These are phyloP conservation scores for Cyclotella choctawhatcheeana DNA, from an alignment of 108 stramenopile genomes.

Conservation along the genomic window DNA sequence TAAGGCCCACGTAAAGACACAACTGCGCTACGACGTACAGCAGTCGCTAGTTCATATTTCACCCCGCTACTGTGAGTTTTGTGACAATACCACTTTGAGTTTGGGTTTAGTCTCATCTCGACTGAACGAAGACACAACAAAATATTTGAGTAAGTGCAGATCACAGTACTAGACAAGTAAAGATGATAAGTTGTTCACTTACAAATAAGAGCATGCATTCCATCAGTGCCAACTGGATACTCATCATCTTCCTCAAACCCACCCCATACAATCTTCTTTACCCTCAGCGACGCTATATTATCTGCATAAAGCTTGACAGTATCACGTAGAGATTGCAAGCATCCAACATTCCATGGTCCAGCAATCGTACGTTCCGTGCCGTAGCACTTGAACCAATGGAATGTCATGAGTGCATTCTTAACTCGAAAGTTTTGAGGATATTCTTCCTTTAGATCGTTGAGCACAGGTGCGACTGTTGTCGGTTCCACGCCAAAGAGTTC, in stretches of 20 bases:
- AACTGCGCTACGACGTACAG: background rate
- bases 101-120: constrained; percentile 15
- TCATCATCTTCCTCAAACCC: constrained; percentile 12
- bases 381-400: constrained; percentile 14
- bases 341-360: constrained; percentile 21
- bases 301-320: background rate
- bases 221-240: background rate
- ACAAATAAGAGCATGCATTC: background rate
- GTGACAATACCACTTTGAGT: constrained; percentile 2
- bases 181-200: background rate
- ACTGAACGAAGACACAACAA: constrained; percentile 3
- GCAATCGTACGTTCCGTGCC: constrained; percentile 12
- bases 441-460: constrained; percentile 2
- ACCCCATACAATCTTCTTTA: constrained; percentile 17
- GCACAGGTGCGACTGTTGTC: constrained; percentile 6
- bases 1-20: constrained; percentile 14
- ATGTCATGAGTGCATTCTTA: constrained; percentile 12
- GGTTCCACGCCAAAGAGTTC: constrained; percentile 11
- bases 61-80: constrained; percentile 5
- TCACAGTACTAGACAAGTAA: background rate
- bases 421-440: background rate
- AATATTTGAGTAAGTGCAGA: background rate
- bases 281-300: background rate
- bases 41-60: constrained; percentile 12
- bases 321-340: background rate